A percentile compares a stretch with the other conserved stretches of the same genome.
phyloP scores from a whole-genome alignment of 2,329 filamentous ascomycete species.

The Rhynchosporium secalis region DNA sequence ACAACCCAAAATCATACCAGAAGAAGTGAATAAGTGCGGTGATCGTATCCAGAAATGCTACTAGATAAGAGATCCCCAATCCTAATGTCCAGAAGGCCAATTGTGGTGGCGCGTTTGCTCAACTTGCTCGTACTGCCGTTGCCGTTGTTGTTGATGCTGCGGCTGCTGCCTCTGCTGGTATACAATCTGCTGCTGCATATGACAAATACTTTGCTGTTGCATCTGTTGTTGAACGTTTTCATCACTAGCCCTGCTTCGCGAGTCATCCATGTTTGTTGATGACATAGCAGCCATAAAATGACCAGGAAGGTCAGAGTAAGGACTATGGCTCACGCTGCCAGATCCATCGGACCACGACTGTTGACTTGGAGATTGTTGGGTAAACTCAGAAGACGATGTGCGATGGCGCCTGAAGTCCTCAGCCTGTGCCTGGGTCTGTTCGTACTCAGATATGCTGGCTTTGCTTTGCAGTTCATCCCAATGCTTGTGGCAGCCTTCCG shows the following conservation, averaged over 20 bases:
- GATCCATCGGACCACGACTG: slow-evolving; percentile 20
- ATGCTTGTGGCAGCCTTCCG: slow-evolving; percentile 40
- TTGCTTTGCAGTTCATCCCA: slow-evolving; percentile 37
- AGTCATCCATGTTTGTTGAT: slow-evolving; percentile 25
- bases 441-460: background rate
- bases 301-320: slow-evolving; percentile 11
- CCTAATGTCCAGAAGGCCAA: slow-evolving; percentile 17
- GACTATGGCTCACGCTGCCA: slow-evolving; percentile 12
- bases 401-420: slow-evolving; percentile 10
- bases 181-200: slow-evolving; percentile 22
- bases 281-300: slow-evolving; percentile 19
- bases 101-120: slow-evolving; percentile 11
- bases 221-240: slow-evolving; percentile 20
- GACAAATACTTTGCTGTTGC: slow-evolving; percentile 23
- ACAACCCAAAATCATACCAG: slow-evolving; percentile 13
- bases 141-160: slow-evolving; percentile 19
- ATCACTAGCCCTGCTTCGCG: slow-evolving; percentile 26
- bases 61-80: background rate
- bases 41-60: background rate
- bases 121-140: background rate
- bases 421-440: slow-evolving; percentile 1
- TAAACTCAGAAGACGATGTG: slow-evolving; percentile 12
- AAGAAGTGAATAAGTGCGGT: slow-evolving; percentile 10
- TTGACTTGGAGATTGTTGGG: slow-evolving; percentile 5
- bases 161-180: slow-evolving; percentile 22